These are phyloP conservation scores for Olyra latifolia DNA, from an alignment of 176 grass and related monocot genomes.

Conservation along the genomic window DNA sequence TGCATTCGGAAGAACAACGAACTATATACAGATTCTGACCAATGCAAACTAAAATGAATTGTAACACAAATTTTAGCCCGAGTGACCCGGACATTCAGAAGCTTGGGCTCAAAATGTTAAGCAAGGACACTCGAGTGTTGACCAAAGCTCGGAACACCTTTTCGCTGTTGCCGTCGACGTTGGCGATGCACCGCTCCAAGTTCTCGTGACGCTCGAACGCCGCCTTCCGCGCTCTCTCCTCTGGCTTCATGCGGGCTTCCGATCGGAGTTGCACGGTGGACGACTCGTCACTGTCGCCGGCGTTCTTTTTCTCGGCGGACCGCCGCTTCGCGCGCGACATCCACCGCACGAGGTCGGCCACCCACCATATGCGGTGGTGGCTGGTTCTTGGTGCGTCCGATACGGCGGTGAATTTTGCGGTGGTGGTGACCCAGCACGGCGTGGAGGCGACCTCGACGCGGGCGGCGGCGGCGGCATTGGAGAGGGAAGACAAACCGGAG, in stretches of 20 bases:
- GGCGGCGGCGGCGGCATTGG: constrained; percentile 35
- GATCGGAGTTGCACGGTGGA: constrained; percentile 34
- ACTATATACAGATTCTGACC: constrained; percentile 34
- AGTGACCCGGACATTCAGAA: constrained; percentile 34
- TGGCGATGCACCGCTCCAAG: constrained; percentile 57
- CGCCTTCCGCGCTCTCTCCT: constrained; percentile 39
- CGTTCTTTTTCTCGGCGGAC: constrained; percentile 35
- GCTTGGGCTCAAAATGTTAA: constrained; percentile 64
- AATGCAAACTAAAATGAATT: neutral
- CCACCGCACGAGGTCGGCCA: constrained; percentile 62
- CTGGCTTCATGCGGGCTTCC: constrained; percentile 30
- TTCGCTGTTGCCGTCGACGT: constrained; percentile 51
- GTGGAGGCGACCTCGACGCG: constrained; percentile 35
- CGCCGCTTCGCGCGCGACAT: constrained; percentile 59
- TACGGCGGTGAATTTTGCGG: neutral
- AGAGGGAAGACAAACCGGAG: constrained; percentile 36
- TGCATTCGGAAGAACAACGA: neutral
- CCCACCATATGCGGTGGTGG: constrained; percentile 53
- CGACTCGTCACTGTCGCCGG: neutral
- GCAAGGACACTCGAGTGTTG: constrained; percentile 65
- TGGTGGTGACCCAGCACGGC: constrained; percentile 31
- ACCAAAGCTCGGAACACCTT: constrained; percentile 56
- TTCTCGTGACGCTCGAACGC: constrained; percentile 44
- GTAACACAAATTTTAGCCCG: neutral
- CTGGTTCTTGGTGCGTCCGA: neutral